Percentiles rank a stretch among this genome's conserved stretches.
phyloP scores from a whole-genome alignment of 1,139 yeast genomes.

The Scheffersomyces illinoinensis region DNA sequence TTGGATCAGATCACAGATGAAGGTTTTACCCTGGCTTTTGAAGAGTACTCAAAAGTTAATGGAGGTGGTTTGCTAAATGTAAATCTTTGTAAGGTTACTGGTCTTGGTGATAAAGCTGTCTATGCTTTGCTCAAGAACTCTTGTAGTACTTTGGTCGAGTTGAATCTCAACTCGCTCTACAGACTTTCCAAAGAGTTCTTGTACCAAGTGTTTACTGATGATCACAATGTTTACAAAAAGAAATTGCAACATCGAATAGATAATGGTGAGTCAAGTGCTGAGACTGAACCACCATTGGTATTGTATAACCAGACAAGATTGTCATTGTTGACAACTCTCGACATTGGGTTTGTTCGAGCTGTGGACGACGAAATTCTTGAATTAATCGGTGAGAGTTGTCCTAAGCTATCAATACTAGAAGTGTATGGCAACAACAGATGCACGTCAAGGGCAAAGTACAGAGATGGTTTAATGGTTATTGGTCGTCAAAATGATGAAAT shows the following conservation, averaged over 20 bases:
- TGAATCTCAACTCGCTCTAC: constrained; percentile 71
- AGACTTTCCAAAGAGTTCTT: constrained; percentile 54
- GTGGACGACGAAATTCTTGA: constrained; percentile 66
- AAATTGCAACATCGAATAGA: constrained; percentile 28
- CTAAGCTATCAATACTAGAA: constrained; percentile 63
- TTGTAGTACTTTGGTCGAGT: constrained; percentile 60
- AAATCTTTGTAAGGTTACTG: constrained; percentile 66
- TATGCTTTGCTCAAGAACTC: constrained; percentile 66
- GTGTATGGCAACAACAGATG: constrained; percentile 79
- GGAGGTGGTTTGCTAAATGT: constrained; percentile 62
- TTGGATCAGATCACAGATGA: constrained; percentile 67
- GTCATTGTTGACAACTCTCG: constrained; percentile 64
- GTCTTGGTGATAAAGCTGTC: constrained; percentile 62
- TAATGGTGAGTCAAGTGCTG: constrained; percentile 10
- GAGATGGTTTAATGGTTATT: constrained; percentile 60
- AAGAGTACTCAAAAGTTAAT: constrained; percentile 41
- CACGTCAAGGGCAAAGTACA: constrained; percentile 52
- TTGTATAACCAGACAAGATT: constrained; percentile 24
- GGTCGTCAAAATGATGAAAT: constrained; percentile 70
- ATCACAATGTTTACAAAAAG: constrained; percentile 30
- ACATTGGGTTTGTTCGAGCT: constrained; percentile 74
- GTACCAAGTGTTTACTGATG: constrained; percentile 40
- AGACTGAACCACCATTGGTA: constrained; percentile 5
- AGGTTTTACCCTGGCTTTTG: constrained; percentile 61
- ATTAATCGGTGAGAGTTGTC: constrained; percentile 55